Base-by-base conservation (phyloP, 805 yeast genomes). In the Candida alai region DNA sequence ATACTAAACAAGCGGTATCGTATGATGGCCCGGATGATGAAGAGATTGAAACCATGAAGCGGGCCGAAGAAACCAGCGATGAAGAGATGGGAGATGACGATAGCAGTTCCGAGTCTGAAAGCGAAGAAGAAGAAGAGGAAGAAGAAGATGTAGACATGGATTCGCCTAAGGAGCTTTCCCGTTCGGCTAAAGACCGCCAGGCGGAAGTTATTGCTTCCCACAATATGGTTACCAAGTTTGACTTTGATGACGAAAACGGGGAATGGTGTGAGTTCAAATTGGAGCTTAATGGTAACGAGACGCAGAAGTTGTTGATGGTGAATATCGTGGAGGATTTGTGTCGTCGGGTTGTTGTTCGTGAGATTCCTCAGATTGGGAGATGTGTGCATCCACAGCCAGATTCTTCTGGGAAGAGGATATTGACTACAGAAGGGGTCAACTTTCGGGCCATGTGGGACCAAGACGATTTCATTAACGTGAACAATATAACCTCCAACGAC, bases 401-500 rank as follows among this genome's bases (percentile, higher is more conserved):
- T 22, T 40, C 54, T 11, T 14, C 17, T 12, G 86, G 84, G 30
- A 77, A 76, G 49, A 80, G 96, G 48, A 72, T 74, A 25, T 72
- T 94, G 49, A 84, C 93, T 38, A 90, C 99, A 15, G 99, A 94
- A 64, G 99, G 99, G 65, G 98, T 93, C 33, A 93, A 93, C 67
- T 93, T 93, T 78, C 73, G 73, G 54, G 94, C 96, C 33, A 87
- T 93, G 95, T 93, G 98, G 97, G 95, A 87, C 35, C 96, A 90
- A 62, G 90, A 87, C 45, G 88, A 84, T 44, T 88, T 93, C 62
- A 76, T 93, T 47, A 84, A 89, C 51, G 95, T 90, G 43, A 84
- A 93, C 57, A 82, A 80, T 39, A 85, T 93, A 51, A 74, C 84
- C 2, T 88, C 97, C 6, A 93, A 93, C 71, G 98, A 93, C 64